Evolutionary conservation across 1,139 yeast genomes (phyloP).

Genomic region (Sugiyamaella xylanicola): DNA sequence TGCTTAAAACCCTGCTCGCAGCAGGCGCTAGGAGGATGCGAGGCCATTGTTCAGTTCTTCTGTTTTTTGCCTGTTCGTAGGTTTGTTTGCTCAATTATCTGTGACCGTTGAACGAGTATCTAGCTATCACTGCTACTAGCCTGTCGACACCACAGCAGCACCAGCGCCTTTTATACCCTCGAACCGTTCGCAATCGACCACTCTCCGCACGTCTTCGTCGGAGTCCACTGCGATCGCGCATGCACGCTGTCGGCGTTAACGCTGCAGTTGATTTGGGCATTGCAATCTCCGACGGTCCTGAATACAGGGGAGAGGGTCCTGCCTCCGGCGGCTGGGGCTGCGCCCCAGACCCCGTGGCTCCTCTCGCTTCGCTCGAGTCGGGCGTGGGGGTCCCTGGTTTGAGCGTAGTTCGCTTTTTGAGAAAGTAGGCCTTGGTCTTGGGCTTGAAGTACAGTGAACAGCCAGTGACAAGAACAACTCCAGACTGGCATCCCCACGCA

Average conservation of each 20-base stretch:
- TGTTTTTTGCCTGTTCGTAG: neutral
- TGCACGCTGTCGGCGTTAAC: neutral
- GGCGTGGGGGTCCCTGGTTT: neutral
- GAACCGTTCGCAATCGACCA: neutral
- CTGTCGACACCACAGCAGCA: no score
- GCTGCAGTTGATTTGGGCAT: neutral
- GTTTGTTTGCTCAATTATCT: neutral
- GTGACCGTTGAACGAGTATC: no score
- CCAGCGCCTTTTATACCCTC: no score
- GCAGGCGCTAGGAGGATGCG: conserved; percentile 37
- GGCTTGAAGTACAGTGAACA: no score
- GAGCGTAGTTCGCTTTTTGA: neutral
- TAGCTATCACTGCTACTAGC: no score
- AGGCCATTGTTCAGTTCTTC: conserved; percentile 35
- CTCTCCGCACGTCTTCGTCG: neutral
- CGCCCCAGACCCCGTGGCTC: neutral
- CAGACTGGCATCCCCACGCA: no score
- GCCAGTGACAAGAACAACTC: no score
- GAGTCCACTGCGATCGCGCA: neutral
- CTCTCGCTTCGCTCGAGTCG: neutral
- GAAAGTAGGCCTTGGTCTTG: no score
- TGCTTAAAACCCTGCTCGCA: conserved; percentile 37
- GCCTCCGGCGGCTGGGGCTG: neutral
- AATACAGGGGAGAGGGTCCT: neutral
- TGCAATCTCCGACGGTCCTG: neutral